Base-by-base conservation (phyloP, 768 basidiomycete species). In the Tulasnella calospora region DNA sequence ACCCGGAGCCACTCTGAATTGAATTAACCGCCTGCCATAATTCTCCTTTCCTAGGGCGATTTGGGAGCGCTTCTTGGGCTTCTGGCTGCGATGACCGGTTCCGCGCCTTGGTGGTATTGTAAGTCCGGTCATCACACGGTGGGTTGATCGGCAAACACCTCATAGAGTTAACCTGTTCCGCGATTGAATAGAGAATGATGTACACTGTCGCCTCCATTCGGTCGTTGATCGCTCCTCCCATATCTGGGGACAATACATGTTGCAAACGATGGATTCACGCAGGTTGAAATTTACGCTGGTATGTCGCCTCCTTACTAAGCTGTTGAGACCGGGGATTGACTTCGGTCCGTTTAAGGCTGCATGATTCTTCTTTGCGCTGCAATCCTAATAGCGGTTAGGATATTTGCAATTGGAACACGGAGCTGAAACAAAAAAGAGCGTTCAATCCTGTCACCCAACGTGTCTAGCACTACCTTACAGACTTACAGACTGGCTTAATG, bases 151-250 rank as follows among this genome's bases (percentile, higher is more conserved):
- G 44, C 44, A 44, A 4, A 9, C 46, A 46, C 47, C 1, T 41
- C 33, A 46, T 0, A 21, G 0, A 4, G 73, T 30, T 74, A 21
- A 74, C n/a, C n/a, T n/a, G n/a, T n/a, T n/a, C n/a, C n/a, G n/a
- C n/a, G n/a, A n/a, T 35, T 30, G 74, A 12, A 8, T 23, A 75
- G 74, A 80, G 81, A 13, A 79, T 81, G 78, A 57, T 81, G 41
- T 80, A 74, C 41, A 75, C 70, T 12, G 33, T 81, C 36, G 71
- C 51, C 3, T 77, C 78, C 23, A 33, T 81, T 70, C 71, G 78
- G 27, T 81, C 80, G 9, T 71, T 81, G 41, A 70, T 61, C 15
- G 81, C 80, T n/a, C 80, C 81, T 36, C 81, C 81, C 5, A 81
- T 81, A 51, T 77, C 74, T 4, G 81, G 81, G 30, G 81, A n/a